Base-by-base conservation (phyloP, 192 early-diverging fungal genomes). In the Allomyces javanicus region DNA sequence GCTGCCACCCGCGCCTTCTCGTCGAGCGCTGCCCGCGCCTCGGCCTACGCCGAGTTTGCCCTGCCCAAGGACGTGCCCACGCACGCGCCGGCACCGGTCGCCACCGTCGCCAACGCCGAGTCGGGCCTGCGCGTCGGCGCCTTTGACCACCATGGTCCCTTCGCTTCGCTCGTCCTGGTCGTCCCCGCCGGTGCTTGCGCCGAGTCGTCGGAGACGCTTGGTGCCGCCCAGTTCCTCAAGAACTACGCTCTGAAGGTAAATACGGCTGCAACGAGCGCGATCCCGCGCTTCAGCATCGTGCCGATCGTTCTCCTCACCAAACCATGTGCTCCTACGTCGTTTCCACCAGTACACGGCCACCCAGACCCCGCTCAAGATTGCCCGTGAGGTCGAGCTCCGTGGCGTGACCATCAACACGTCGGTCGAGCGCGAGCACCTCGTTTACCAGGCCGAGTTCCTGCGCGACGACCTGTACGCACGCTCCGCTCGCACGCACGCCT, bases 181-280 rank as follows among this genome's bases (percentile, higher is more conserved):
- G 78, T 96, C 67, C 89, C 89, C 66, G 91, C 87, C 44, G 96
- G 96, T 55, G 77, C 89, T 63, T 83, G 93, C 50, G 81, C 80
- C 74, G 96, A 98, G 77, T 76, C 80, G n/a, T 68, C 74, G 12
- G 78, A 79, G 63, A 83, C 80, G 66, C 77, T 86, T 10, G 93
- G 93, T 66, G 88, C 85, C 9, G 89, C 96, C 33, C 92, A 95
- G 79, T 89, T 85, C 69, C 81, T 90, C 68, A 93, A 96, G 85
- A 88, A 83, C 71, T 89, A 85, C 70, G 84, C 89, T 23, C 87
- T 96, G 79, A 87, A 87, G 84, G 89, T 88, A 79, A 21, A 58
- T 67, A 63, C n/a, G 62, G 10, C 44, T 4, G 24, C 40, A 33
- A 58, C 50, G 68, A 21, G 27, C 25, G 44, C 44, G 26, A 17